A percentile compares a stretch with the other conserved stretches of the same genome.
Evolutionary conservation across 73 alveolate species (phyloP).

Genomic region (Urostyla sp.): DNA sequence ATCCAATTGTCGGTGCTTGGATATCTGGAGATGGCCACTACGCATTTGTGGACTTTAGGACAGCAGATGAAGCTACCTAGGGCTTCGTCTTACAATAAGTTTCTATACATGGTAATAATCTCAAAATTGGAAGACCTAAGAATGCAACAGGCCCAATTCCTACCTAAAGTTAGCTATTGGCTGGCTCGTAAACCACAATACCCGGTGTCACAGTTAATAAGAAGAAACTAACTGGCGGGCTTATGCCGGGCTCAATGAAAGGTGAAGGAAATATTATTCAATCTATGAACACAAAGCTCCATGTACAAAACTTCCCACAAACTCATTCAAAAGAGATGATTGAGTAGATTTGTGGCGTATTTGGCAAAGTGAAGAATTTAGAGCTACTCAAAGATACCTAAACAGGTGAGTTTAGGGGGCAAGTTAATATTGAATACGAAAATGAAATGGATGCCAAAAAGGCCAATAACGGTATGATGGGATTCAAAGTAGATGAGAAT

Average conservation of each 20-base stretch:
- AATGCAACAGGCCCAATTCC: slow-evolving; percentile 63
- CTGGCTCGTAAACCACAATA: background rate
- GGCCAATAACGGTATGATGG: slow-evolving; percentile 66
- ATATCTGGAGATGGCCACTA: slow-evolving; percentile 93
- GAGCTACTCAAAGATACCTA: slow-evolving; percentile 65
- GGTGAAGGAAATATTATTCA: slow-evolving; percentile 63
- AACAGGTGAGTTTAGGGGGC: slow-evolving; percentile 64
- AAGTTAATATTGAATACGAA: slow-evolving; percentile 45
- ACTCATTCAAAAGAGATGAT: slow-evolving; percentile 47
- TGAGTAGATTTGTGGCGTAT: slow-evolving; percentile 37
- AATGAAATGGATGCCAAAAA: slow-evolving; percentile 59
- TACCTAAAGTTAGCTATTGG: background rate
- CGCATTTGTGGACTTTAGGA: slow-evolving; percentile 93
- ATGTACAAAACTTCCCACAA: slow-evolving; percentile 65
- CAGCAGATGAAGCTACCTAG: slow-evolving; percentile 89
- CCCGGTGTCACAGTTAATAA: background rate
- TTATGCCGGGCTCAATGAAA: slow-evolving; percentile 68
- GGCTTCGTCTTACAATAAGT: slow-evolving; percentile 81
- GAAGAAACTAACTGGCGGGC: background rate
- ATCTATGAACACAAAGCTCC: slow-evolving; percentile 64
- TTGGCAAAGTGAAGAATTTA: slow-evolving; percentile 60
- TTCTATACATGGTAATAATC: slow-evolving; percentile 69
- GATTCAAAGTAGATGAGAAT: slow-evolving; percentile 63
- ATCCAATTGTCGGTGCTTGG: slow-evolving; percentile 89
- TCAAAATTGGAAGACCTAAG: slow-evolving; percentile 93